These are phyloP conservation scores for Rhizopogon vulgaris DNA, from an alignment of 768 basidiomycete species.

Conservation along the genomic window DNA sequence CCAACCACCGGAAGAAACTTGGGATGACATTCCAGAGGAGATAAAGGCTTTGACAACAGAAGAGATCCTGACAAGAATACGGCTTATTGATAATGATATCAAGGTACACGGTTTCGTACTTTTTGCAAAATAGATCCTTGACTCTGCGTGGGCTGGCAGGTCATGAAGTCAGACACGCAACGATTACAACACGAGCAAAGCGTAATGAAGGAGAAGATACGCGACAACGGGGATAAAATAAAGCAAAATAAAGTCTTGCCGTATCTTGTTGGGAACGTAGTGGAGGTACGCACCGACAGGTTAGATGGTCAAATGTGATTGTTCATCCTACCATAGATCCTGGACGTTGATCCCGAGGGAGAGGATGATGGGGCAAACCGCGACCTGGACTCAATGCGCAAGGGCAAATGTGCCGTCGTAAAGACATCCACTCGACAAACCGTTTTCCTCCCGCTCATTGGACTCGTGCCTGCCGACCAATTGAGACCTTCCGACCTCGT, in stretches of 20 bases:
- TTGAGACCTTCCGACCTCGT: constrained; percentile 92
- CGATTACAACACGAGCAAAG: constrained; percentile 91
- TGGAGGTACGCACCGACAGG: constrained; percentile 62
- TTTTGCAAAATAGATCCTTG: not conserved
- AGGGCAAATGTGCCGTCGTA: constrained; percentile 97
- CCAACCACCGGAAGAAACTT: constrained; percentile 67
- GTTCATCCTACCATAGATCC: constrained; percentile 50
- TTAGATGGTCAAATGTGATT: not conserved
- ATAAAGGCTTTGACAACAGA: constrained; percentile 74
- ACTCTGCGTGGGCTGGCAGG: constrained; percentile 38
- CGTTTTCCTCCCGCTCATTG: constrained; percentile 96
- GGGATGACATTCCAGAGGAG: constrained; percentile 89
- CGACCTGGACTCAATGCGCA: constrained; percentile 92
- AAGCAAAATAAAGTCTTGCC: constrained; percentile 99
- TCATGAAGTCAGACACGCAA: constrained; percentile 93
- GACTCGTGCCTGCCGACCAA: constrained; percentile 89
- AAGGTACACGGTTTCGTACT: constrained; percentile 47
- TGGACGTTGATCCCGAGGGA: constrained; percentile 89
- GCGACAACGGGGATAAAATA: constrained; percentile 96
- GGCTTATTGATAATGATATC: constrained; percentile 95
- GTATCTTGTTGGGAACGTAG: constrained; percentile 95
- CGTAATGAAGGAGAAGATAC: constrained; percentile 97
- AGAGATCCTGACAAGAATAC: constrained; percentile 82
- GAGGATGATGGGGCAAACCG: constrained; percentile 96
- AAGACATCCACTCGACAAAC: constrained; percentile 99